Conservation (phyloP, 2,329 filamentous ascomycete species). For the Fusarium cicatricum region DNA sequence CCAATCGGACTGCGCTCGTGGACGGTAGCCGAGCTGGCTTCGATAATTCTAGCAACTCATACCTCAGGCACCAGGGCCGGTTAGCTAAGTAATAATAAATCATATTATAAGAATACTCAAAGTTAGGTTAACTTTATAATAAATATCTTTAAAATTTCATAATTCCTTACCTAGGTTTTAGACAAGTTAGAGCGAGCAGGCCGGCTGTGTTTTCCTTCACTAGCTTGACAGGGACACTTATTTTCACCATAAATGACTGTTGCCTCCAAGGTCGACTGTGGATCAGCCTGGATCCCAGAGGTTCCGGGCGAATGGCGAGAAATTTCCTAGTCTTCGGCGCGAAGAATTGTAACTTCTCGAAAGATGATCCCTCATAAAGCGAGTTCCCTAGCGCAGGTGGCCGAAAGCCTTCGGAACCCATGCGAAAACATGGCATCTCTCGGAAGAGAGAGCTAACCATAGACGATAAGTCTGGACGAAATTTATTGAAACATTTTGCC, state of each 20-base stretch:
- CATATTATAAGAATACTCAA: too few relatives aligned
- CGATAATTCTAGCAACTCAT: too few relatives aligned
- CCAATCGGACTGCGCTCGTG: too few relatives aligned
- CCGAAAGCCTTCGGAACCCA: neutral
- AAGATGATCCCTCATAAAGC: neutral
- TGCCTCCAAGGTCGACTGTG: neutral
- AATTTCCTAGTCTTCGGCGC: neutral
- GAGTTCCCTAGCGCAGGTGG: neutral
- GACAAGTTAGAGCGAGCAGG: too few relatives aligned
- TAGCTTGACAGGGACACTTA: too few relatives aligned
- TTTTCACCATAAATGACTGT: neutral
- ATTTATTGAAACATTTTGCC: neutral
- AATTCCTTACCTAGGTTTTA: too few relatives aligned
- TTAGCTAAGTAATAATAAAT: too few relatives aligned
- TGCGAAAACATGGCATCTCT: neutral
- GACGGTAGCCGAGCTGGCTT: too few relatives aligned
- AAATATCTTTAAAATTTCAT: too few relatives aligned
- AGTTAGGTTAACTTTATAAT: too few relatives aligned
- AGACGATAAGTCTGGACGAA: neutral
- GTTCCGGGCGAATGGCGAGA: slow-evolving; percentile 4
- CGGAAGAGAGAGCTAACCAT: neutral
- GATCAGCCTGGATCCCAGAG: slow-evolving; percentile 1
- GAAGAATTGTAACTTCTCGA: slow-evolving; percentile 10
- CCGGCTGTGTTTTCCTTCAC: too few relatives aligned
- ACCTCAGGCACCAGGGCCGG: too few relatives aligned